A percentile compares a stretch with the other conserved stretches of the same genome.
phyloP scores from a whole-genome alignment of 2,329 filamentous ascomycete genomes.

The Botryosphaeria dothidea region DNA sequence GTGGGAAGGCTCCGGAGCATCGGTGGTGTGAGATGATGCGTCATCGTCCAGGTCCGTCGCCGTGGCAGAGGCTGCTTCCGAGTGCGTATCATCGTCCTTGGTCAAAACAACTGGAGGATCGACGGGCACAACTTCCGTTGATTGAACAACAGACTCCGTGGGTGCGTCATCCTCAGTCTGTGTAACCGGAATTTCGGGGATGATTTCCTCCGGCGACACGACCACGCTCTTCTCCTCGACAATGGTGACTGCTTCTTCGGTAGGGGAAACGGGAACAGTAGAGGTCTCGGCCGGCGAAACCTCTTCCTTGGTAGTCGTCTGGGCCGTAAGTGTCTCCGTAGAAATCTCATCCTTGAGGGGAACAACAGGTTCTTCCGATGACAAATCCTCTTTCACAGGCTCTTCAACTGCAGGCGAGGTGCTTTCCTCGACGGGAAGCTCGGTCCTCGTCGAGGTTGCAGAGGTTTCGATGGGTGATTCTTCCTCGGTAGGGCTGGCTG shows the following conservation, averaged over 20 bases:
- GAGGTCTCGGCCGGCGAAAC: not conserved
- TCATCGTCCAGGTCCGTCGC: constrained; percentile 1
- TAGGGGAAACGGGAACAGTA: not conserved
- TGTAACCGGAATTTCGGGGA: not conserved
- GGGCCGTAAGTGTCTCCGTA: not conserved
- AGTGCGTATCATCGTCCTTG: constrained; percentile 1
- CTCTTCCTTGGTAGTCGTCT: not conserved
- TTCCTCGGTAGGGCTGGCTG: not conserved
- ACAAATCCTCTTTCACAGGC: not conserved
- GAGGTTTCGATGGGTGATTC: not conserved
- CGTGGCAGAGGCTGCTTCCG: not conserved
- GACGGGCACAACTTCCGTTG: not conserved
- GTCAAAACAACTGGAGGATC: constrained; percentile 2
- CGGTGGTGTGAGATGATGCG: not conserved
- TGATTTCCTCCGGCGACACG: not conserved
- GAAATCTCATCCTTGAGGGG: not conserved
- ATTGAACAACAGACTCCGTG: not conserved
- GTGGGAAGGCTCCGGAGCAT: not conserved
- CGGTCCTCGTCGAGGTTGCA: no score
- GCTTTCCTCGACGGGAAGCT: not conserved
- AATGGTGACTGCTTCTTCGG: not conserved
- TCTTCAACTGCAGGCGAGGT: not conserved
- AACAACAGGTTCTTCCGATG: not conserved
- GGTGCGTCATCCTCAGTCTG: not conserved
- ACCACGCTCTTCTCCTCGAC: not conserved